These are phyloP conservation scores for Trichosporon faecale DNA, from an alignment of 1,284 basidiomycete genomes.

Conservation along the genomic window DNA sequence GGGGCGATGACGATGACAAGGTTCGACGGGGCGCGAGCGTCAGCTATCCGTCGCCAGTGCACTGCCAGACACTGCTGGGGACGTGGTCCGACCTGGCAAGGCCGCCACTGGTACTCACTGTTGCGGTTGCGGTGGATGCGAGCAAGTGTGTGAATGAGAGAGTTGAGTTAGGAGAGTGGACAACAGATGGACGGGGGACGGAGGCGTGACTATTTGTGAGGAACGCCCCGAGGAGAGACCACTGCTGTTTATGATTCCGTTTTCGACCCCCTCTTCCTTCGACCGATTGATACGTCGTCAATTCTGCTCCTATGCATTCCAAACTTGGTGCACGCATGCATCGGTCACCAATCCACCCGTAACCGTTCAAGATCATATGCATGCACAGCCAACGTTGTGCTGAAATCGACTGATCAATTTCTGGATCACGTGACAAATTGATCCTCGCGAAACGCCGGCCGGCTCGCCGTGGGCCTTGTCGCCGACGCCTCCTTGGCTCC, in stretches of 20 bases:
- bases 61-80: neutral
- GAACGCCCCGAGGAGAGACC: constrained; percentile 6
- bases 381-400: constrained; percentile 13
- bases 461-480: constrained; percentile 5
- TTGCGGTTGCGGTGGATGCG: constrained; percentile 11
- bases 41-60: constrained; percentile 12
- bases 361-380: neutral
- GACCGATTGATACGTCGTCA: neutral
- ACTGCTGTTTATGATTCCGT: constrained; percentile 10
- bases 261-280: constrained; percentile 7
- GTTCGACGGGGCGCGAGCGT: constrained; percentile 7
- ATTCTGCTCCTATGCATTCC: constrained; percentile 10
- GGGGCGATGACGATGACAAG: constrained; percentile 9
- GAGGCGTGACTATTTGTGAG: constrained; percentile 11
- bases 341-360: neutral
- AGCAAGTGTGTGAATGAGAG: neutral
- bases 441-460: constrained; percentile 11
- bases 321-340: neutral
- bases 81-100: neutral
- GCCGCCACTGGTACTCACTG: constrained; percentile 2
- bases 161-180: constrained; percentile 10
- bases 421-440: constrained; percentile 9
- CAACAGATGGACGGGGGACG: neutral
- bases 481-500: constrained; percentile 10
- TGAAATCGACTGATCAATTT: constrained; percentile 10